phyloP scores from a whole-genome alignment of 306 rosid genomes.

The Inga oerstediana region DNA sequence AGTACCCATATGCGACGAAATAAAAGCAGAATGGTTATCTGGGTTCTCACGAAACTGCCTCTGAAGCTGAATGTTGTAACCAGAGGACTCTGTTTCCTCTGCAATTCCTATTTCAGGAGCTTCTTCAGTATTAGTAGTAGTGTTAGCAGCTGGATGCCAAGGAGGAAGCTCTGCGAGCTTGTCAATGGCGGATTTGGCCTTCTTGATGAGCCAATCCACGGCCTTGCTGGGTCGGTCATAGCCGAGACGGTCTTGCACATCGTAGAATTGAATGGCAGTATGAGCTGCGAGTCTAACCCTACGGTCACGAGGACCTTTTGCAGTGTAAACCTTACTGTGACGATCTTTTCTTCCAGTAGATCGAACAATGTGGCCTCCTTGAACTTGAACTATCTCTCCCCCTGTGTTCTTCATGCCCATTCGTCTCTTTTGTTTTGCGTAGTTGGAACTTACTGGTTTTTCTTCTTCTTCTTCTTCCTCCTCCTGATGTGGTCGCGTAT shows the following conservation, averaged over 20 bases:
- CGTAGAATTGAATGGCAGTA: conserved; percentile 89
- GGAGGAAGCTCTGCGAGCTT: conserved; percentile 85
- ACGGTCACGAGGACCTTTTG: conserved; percentile 84
- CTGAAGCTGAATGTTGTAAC: conserved; percentile 62
- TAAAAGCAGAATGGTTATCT: conserved; percentile 48
- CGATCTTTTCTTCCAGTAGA: conserved; percentile 81
- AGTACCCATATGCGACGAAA: conserved; percentile 44
- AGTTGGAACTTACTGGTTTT: background rate
- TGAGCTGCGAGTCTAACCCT: conserved; percentile 81
- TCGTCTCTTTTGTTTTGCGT: conserved; percentile 9
- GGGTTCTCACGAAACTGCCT: conserved; percentile 49
- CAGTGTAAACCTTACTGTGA: conserved; percentile 78
- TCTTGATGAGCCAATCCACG: conserved; percentile 91
- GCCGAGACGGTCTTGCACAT: conserved; percentile 87
- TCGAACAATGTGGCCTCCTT: conserved; percentile 92
- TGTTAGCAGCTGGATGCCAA: conserved; percentile 52
- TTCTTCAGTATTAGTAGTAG: background rate
- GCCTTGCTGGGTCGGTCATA: conserved; percentile 91
- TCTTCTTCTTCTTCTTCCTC: background rate
- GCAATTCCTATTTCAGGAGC: conserved; percentile 46
- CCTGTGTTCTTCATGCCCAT: conserved; percentile 84
- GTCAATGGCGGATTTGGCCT: conserved; percentile 76
- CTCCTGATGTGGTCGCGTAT: conserved; percentile 21
- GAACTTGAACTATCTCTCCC: conserved; percentile 83
- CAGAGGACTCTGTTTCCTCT: conserved; percentile 70